Evolutionary conservation across 1,284 basidiomycete species (phyloP).

Genomic region (Tylopilus sp.): DNA sequence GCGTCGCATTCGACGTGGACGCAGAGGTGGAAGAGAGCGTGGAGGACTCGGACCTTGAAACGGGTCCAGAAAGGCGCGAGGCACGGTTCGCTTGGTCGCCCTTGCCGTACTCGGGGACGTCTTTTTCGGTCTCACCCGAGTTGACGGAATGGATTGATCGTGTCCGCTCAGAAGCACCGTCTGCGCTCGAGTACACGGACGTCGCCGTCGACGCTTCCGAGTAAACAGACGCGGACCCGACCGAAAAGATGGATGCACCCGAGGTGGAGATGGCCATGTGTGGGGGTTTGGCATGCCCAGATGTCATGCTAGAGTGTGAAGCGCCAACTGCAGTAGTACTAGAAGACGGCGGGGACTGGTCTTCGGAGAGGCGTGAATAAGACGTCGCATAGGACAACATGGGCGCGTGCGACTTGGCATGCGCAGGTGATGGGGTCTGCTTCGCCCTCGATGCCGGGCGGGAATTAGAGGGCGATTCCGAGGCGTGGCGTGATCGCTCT

Average conservation of each 20-base stretch:
- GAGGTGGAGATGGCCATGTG: slow-evolving; percentile 27
- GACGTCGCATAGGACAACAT: slow-evolving; percentile 18
- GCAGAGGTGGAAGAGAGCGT: neutral
- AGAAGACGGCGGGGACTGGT: slow-evolving; percentile 4
- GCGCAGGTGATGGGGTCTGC: slow-evolving; percentile 21
- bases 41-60: slow-evolving; percentile 4
- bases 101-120: slow-evolving; percentile 15
- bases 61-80: neutral
- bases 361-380: slow-evolving; percentile 18
- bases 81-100: slow-evolving; percentile 2
- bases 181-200: slow-evolving; percentile 16
- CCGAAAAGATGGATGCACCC: slow-evolving; percentile 29
- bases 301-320: neutral
- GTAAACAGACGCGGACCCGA: slow-evolving; percentile 27
- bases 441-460: slow-evolving; percentile 19
- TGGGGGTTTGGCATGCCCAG: slow-evolving; percentile 20
- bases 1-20: slow-evolving; percentile 4
- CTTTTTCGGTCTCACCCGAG: slow-evolving; percentile 23
- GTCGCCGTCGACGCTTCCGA: slow-evolving; percentile 34
- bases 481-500: slow-evolving; percentile 3
- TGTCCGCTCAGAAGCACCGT: slow-evolving; percentile 4
- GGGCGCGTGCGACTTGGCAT: slow-evolving; percentile 12
- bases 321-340: slow-evolving; percentile 6
- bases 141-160: slow-evolving; percentile 12
- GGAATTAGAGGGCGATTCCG: slow-evolving; percentile 25